Base-by-base conservation (phyloP, 2,329 filamentous ascomycete species). In the Ascochyta clinopodiicola region DNA sequence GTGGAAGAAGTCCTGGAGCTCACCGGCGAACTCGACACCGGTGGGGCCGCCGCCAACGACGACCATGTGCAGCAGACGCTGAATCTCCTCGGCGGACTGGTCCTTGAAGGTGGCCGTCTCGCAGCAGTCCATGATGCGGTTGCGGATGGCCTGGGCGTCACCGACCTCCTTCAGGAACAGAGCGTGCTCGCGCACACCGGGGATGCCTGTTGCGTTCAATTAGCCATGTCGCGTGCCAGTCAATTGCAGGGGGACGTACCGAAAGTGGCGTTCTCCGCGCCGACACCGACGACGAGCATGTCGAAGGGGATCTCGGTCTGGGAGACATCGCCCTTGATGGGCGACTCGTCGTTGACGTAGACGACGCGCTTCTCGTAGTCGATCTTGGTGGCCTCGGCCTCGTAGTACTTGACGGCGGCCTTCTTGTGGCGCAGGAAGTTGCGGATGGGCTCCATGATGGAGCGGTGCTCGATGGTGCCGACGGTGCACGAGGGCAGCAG, bases 91-190 rank as follows among this genome's bases (percentile, higher is more conserved):
- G 15, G 85, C 81, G 34, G 86, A 83, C 81, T 99, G 95, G 74
- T 92, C 94, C 86, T 98, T 98, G 88, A 99, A 97, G 60, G 92
- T 94, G 47, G 95, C 95, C 32, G 94, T 97, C 82, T 99, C 95
- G 68, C 96, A 93, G 77, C 95, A 99, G 81, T 99, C 95, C 95
- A 99, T 99, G 79, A 99, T 97, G 79, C 92, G 92, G 84, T 94
- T 97, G 74, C 95, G 92, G 75, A 99, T 99, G 73, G 87, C 86
- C 80, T 99, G 95, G 54, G 95, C 95, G 77, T 99, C 96, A 64
- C 85, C 87, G 73, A 99, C 96, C 81, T 99, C 96, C 85, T 99
- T 99, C 75, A 99, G 81, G 86, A 99, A 99, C 82, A 93, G 96
- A 68, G 91, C 94, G 83, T 99, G 82, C 80, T 99, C 95, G 66